These are phyloP conservation scores for Piloderma croceum DNA, from an alignment of 768 basidiomycete genomes.

Conservation along the genomic window DNA sequence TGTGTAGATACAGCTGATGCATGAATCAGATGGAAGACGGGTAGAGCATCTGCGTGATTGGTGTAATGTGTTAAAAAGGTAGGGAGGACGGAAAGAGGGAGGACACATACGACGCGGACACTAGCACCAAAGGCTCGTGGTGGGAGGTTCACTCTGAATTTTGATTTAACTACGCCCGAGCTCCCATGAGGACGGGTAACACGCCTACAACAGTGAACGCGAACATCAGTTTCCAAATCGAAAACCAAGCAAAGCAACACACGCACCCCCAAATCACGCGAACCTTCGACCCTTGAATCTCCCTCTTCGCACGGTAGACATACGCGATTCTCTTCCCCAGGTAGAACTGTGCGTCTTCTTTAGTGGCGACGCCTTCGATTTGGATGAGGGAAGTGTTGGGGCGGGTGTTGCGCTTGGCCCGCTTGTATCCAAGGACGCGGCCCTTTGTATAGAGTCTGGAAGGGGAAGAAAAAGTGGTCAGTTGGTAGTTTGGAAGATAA, in stretches of 20 bases:
- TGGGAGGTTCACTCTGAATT: conserved; percentile 93
- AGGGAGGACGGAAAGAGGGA: neutral
- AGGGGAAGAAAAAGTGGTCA: conserved; percentile 13
- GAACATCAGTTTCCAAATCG: no score
- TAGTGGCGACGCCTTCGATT: conserved; percentile 91
- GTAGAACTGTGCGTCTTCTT: conserved; percentile 96
- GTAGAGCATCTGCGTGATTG: conserved; percentile 73
- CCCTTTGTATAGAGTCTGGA: conserved; percentile 91
- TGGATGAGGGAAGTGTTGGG: conserved; percentile 96
- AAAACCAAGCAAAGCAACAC: no score
- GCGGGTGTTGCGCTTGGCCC: conserved; percentile 92
- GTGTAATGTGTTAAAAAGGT: conserved; percentile 2
- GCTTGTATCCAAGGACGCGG: conserved; percentile 96
- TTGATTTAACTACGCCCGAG: conserved; percentile 93
- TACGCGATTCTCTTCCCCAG: conserved; percentile 98
- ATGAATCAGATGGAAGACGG: conserved; percentile 74
- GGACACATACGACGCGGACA: conserved; percentile 74
- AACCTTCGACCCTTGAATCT: conserved; percentile 90
- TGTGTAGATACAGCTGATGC: conserved; percentile 13
- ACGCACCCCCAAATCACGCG: conserved; percentile 98
- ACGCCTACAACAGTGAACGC: no score
- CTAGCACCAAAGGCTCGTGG: conserved; percentile 90
- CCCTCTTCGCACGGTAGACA: conserved; percentile 95
- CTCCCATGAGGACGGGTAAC: conserved; percentile 92
- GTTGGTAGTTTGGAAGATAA: conserved; percentile 3